phyloP scores from a whole-genome alignment of 2,329 filamentous ascomycete species.

The Leptographium procerum region DNA sequence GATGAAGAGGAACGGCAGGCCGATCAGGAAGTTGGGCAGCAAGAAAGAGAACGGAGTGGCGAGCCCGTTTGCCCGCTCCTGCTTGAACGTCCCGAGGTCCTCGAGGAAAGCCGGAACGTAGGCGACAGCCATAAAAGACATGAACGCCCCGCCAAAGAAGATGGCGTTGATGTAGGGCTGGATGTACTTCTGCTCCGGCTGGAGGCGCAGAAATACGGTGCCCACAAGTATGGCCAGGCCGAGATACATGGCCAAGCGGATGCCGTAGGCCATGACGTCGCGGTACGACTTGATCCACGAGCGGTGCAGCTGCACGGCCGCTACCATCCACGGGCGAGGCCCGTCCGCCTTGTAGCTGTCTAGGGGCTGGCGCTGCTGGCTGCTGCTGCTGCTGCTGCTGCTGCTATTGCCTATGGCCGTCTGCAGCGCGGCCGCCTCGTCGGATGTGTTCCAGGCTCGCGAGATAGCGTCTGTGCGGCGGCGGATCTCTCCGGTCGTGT shows the following conservation, averaged over 20 bases:
- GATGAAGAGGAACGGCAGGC: slow-evolving; percentile 68
- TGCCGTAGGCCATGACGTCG: slow-evolving; percentile 74
- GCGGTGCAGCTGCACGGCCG: slow-evolving; percentile 59
- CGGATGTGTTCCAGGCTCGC: slow-evolving; percentile 33
- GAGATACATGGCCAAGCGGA: slow-evolving; percentile 59
- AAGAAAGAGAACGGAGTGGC: slow-evolving; percentile 65
- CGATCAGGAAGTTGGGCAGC: slow-evolving; percentile 70
- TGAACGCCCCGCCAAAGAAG: slow-evolving; percentile 60
- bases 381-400: slow-evolving; percentile 19
- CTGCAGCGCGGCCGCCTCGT: slow-evolving; percentile 11
- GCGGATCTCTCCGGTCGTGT: slow-evolving; percentile 32
- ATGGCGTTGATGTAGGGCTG: slow-evolving; percentile 76
- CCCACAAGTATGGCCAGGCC: slow-evolving; percentile 77
- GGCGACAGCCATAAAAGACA: slow-evolving; percentile 73
- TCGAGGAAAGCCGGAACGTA: slow-evolving; percentile 80
- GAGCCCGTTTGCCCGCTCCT: slow-evolving; percentile 72
- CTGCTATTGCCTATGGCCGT: slow-evolving; percentile 16
- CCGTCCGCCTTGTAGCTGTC: slow-evolving; percentile 14
- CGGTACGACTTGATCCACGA: slow-evolving; percentile 76
- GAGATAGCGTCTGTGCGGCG: slow-evolving; percentile 42
- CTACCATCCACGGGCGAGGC: slow-evolving; percentile 38
- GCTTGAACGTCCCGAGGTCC: slow-evolving; percentile 59
- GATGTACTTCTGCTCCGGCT: slow-evolving; percentile 58
- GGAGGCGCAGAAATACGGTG: slow-evolving; percentile 70
- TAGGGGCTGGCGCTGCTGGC: slow-evolving; percentile 7